These are phyloP conservation scores for Xylaria scruposa DNA, from an alignment of 495 filamentous ascomycete species.

Conservation along the genomic window DNA sequence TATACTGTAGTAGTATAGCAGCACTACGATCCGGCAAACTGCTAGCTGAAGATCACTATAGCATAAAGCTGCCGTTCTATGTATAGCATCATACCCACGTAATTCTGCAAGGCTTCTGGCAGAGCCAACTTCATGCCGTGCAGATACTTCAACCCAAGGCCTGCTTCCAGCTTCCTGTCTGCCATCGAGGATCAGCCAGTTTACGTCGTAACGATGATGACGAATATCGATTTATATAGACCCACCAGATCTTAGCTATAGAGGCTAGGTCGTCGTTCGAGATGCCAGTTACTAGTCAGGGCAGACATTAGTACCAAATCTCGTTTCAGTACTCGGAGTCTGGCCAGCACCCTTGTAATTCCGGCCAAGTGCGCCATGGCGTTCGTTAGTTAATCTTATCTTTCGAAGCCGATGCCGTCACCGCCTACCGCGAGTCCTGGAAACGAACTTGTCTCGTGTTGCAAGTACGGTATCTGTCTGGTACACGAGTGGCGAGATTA, in stretches of 20 bases:
- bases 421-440: background rate
- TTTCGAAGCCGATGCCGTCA: background rate
- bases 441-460: background rate
- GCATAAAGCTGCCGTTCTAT: conserved; percentile 13
- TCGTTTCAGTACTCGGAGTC: background rate
- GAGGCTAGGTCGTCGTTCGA: background rate
- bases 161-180: background rate
- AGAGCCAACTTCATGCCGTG: background rate
- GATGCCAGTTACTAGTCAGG: background rate
- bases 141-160: background rate
- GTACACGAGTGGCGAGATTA: background rate
- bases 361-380: background rate
- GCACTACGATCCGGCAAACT: background rate
- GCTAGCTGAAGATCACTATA: conserved; percentile 15
- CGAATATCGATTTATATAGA: background rate
- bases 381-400: background rate
- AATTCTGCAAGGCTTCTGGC: background rate
- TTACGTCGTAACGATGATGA: background rate
- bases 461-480: background rate
- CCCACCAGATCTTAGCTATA: background rate
- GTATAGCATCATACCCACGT: conserved; percentile 16
- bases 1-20: background rate
- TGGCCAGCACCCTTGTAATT: background rate
- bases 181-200: background rate
- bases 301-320: background rate